A percentile compares a stretch with the other conserved stretches of the same genome.
phyloP scores from a whole-genome alignment of 2,329 filamentous ascomycete species.

The Aspergillus sp. region DNA sequence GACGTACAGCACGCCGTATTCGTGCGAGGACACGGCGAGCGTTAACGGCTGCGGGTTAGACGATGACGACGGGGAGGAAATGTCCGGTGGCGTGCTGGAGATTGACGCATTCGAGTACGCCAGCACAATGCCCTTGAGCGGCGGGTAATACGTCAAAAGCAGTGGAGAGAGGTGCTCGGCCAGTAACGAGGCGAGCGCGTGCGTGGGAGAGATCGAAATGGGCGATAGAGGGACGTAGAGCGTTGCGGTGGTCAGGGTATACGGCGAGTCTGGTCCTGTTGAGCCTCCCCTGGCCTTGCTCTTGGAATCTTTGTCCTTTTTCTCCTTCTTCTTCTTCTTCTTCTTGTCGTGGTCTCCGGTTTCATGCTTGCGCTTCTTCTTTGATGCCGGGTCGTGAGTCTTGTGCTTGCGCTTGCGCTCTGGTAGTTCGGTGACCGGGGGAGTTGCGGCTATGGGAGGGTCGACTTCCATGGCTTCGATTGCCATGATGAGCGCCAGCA shows the following conservation, averaged over 20 bases:
- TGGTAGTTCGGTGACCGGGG: conserved; percentile 8
- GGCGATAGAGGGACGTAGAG: conserved; percentile 58
- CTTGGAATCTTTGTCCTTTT: conserved; percentile 33
- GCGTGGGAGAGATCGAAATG: conserved; percentile 44
- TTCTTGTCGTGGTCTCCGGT: conserved; percentile 13
- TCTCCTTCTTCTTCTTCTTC: conserved; percentile 22
- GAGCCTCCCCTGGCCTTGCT: conserved; percentile 13
- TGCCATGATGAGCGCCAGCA: conserved; percentile 23
- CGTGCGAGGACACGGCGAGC: conserved; percentile 50
- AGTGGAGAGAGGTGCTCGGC: conserved; percentile 55
- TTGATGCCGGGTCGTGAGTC: conserved; percentile 36
- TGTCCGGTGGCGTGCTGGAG: conserved; percentile 33
- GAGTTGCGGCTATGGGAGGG: conserved; percentile 9
- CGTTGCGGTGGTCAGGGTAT: conserved; percentile 70
- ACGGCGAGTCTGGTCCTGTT: conserved; percentile 52
- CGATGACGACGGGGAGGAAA: conserved; percentile 23
- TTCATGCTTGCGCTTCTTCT: conserved; percentile 37
- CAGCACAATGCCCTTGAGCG: conserved; percentile 50
- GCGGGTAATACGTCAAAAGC: conserved; percentile 55
- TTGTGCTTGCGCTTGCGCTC: conserved; percentile 40
- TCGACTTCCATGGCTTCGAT: conserved; percentile 35
- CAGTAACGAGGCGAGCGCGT: conserved; percentile 50
- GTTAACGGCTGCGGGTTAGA: conserved; percentile 32
- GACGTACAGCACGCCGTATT: conserved; percentile 77
- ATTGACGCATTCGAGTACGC: conserved; percentile 43